Base-by-base conservation (phyloP, 2,329 filamentous ascomycete genomes). In the Paramyrothecium sp. region DNA sequence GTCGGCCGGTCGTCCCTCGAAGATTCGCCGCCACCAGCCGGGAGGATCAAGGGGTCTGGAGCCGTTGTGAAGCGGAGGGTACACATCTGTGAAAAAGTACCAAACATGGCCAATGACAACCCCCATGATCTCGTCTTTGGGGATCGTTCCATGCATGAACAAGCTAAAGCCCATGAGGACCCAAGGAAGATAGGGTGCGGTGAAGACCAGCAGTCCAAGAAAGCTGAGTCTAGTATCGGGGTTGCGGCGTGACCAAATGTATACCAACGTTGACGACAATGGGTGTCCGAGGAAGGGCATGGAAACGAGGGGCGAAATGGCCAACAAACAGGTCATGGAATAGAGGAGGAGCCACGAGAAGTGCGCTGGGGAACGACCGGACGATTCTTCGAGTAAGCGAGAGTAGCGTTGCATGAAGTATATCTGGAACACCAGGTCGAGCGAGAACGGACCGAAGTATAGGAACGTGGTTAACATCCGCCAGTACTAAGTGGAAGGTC, bases 391-490 rank as follows among this genome's bases (percentile, higher is more conserved):
- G 51, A 99, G 86, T 48, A 98, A 89, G 53, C 95, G 90, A 7
- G 94, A 93, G 75, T 99, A 99, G 57, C 95, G 90, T 72, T 97
- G 93, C 57, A 97, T 88, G 78, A 99, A 99, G 83, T 97, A 99
- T 73, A 98, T 90, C 74, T 98, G 94, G 80, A 97, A 98, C 65
- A 98, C 83, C 46, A 99, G 87, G 73, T 98, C 95, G 70, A 99
- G 86, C 30, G 89, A 95, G 63, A 98, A 87, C 2, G 94, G 93
- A 2, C 95, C 95, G 71, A 98, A 98, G 79, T 98, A 99, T 69
- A 98, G 86, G 77, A 99, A 99, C 2, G 94, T 97, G 2, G 94
- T 96, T 46, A 97, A 69, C n/a, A 99, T 81, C 46, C 95, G 89
- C 95, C 95, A 99, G 75, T 97, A 98, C 92, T 97, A 63, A 63